A percentile compares a stretch with the other conserved stretches of the same genome.
These are phyloP conservation scores for Lotmaria passim DNA, from an alignment of 208 protist genomes.

Conservation along the genomic window DNA sequence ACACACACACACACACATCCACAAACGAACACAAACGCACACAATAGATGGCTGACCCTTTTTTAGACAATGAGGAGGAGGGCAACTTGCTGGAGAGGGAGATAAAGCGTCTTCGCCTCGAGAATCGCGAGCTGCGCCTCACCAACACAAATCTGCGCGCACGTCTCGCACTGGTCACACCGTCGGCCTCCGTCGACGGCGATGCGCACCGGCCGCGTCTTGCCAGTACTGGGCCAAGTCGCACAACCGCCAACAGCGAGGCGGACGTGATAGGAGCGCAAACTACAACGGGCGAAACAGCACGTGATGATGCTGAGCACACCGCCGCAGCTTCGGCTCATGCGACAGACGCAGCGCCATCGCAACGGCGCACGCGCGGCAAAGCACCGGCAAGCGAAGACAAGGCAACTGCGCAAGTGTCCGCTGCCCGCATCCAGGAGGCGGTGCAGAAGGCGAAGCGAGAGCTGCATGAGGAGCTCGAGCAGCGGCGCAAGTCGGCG, in stretches of 20 bases:
- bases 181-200: conserved; percentile 1
- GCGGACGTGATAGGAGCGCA: neutral
- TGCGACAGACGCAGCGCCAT: neutral
- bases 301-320: neutral
- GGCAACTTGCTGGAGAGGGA: conserved; percentile 29
- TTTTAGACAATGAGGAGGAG: conserved; percentile 11
- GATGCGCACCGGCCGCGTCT: neutral
- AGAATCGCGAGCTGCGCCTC: conserved; percentile 71
- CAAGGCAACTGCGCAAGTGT: neutral
- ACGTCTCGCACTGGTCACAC: conserved; percentile 27
- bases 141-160: conserved; percentile 49
- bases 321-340: conserved; percentile 11
- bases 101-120: conserved; percentile 53
- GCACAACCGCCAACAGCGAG: neutral
- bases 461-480: conserved; percentile 33
- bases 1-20: neutral
- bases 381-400: neutral
- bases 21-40: neutral
- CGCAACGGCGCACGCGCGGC: neutral
- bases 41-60: conserved; percentile 37
- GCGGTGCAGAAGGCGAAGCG: conserved; percentile 31
- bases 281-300: too few relatives aligned
- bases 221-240: neutral
- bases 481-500: conserved; percentile 17
- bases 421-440: conserved; percentile 25